Base-by-base conservation (phyloP, 2,329 filamentous ascomycete genomes). In the Scedosporium apiospermum region DNA sequence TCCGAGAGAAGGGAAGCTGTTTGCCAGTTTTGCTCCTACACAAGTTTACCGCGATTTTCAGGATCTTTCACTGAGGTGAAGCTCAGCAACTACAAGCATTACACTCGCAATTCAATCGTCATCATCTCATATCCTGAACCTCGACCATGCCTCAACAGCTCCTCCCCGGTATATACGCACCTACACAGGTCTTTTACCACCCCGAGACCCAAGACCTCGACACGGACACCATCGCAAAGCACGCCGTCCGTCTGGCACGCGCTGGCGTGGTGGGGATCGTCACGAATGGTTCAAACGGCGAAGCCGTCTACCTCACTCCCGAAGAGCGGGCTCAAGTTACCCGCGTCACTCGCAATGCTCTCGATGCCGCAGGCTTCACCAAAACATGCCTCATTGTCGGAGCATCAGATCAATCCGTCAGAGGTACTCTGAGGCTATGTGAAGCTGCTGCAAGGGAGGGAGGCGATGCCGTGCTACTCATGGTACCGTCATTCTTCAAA, bases 161-260 rank as follows among this genome's bases (percentile, higher is more conserved):
- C 58, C 80, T 82, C 57, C 79, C 83, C 57, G 85, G 86, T 68
- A 85, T 87, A 67, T 88, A 88, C 72, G 83, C 83, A 63, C 86
- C 86, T 27, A 88, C 84, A 49, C 85, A 88, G 78, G 88, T 85
- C 66, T 88, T 89, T 74, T 89, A 88, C 76, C 78, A 81, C 9
- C 76, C 81, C 53, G 57, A 46, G 21, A 65, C 58, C 58, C 85
- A 88, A 74, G 82, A 87, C 21, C 77, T 89, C 63, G 86, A 89
- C 68, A 77, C 85, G 61, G 73, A 81, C 12, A 78, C 79, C 26
- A 84, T 87, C 72, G 60, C 27, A 23, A 58, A 78, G 65, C 86
- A 89, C 69, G 82, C 84, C 42, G 80, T 88, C 41, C 83, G 85
- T 58, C 80, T 88, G 59, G 85, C 84, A 26, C 76, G 85, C 72